These are phyloP conservation scores for Jatropha podagrica DNA, from an alignment of 441 rosid species.

Conservation along the genomic window DNA sequence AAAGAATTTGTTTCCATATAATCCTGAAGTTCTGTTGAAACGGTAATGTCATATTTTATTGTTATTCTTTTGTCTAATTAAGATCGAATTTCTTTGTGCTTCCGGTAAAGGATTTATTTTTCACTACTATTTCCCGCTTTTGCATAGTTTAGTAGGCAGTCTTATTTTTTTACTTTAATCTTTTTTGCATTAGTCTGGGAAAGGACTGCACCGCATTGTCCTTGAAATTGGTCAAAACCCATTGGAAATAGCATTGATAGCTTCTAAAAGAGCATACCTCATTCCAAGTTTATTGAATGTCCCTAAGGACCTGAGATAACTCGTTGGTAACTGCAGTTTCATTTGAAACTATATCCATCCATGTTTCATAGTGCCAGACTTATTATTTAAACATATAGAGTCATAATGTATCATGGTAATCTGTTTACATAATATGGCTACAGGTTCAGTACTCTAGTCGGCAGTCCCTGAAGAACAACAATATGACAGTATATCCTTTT, in stretches of 20 bases:
- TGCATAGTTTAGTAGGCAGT: background rate
- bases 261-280: background rate
- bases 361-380: background rate
- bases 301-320: background rate
- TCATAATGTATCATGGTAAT: background rate
- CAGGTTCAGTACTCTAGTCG: background rate
- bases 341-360: background rate
- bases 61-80: background rate
- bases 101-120: background rate
- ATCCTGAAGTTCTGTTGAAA: slow-evolving; percentile 74
- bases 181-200: background rate
- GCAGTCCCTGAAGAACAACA: background rate
- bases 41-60: slow-evolving; percentile 42
- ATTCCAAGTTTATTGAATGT: background rate
- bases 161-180: background rate
- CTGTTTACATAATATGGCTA: background rate
- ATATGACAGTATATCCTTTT: background rate
- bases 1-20: slow-evolving; percentile 79
- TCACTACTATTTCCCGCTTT: background rate
- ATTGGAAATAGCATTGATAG: background rate
- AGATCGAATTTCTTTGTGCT: background rate
- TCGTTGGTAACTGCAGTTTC: background rate
- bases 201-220: background rate
- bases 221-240: slow-evolving; percentile 5
- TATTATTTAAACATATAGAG: slow-evolving; percentile 2